Evolutionary conservation across 164 flowering plant species (phyloP), one percentile per base, ranked within the genome.

Genomic region (Tetracentron sinense): DNA sequence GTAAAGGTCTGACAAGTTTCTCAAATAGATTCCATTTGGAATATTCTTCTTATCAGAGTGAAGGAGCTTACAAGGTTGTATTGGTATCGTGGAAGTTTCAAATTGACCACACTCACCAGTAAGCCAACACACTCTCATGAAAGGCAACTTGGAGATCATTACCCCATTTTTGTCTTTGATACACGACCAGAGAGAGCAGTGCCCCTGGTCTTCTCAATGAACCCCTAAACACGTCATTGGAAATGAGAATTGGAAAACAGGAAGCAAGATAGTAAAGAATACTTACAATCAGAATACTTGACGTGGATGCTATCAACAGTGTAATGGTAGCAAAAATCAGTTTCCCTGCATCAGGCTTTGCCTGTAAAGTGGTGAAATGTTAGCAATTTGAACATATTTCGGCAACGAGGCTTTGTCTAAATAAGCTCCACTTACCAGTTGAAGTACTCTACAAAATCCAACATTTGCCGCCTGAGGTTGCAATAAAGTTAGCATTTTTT

Each of bases 401-500:
- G 60, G 15, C 25, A n/a, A 42, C 53, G 29, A 46, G 42, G 6
- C 33, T 12, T 11, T 3, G 23, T 15, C 56, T 16, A 12, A 10
- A 29, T 21, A 44, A 21, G 15, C 27, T 31, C 31, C 7, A 75
- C 89, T 85, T 82, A 90, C 98, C 72, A 90, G 87, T 54, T 80
- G 64, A 60, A 90, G 58, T 8, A 94, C 88, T 71, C 98, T 82
- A 53, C 81, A 38, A 70, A 90, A 86, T 29, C 95, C 90, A 50
- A 90, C 95, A 83, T 89, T 85, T 58, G 89, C 91, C 26, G 96
- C 87, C 97, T 90, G 84, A 49, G 48, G 58, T 58, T 53, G 25
- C 29, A 42, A 56, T 3, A 61, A 53, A 55, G 54, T 72, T 30
- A 68, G 65, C 56, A 26, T 48, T 25, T 35, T 44, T 22, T 12